These are phyloP conservation scores for Kwoniella heveanensis DNA, from an alignment of 768 basidiomycete species.

Conservation along the genomic window DNA sequence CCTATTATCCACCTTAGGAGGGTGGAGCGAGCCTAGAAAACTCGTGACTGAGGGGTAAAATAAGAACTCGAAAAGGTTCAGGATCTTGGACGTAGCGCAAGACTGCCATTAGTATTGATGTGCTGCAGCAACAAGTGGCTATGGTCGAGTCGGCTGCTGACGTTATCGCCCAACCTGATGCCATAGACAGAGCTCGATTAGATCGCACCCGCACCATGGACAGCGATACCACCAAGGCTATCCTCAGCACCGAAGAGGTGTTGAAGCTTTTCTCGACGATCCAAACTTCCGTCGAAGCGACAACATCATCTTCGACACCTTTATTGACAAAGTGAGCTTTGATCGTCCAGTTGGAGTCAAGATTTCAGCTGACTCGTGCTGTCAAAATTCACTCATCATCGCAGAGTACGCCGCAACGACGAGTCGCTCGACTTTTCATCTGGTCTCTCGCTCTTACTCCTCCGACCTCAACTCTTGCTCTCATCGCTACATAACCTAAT, in stretches of 20 bases:
- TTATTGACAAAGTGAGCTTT: conserved; percentile 35
- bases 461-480: conserved; percentile 81
- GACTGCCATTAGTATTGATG: too few species aligned
- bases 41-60: conserved; percentile 57
- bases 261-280: conserved; percentile 26
- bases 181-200: too few species aligned
- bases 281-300: conserved; percentile 39
- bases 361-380: too few species aligned
- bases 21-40: conserved; percentile 58
- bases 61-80: too few species aligned
- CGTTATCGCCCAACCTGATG: too few species aligned
- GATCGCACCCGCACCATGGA: too few species aligned
- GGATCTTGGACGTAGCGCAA: too few species aligned
- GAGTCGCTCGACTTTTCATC: conserved; percentile 39
- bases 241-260: conserved; percentile 25
- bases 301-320: conserved; percentile 31
- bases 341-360: not conserved
- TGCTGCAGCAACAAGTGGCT: too few species aligned
- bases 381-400: not conserved
- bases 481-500: conserved; percentile 82
- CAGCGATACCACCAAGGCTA: conserved; percentile 12
- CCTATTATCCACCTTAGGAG: conserved; percentile 44
- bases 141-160: too few species aligned
- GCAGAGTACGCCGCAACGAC: conserved; percentile 32
- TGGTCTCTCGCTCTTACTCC: conserved; percentile 86